Percentiles rank a stretch among this genome's conserved stretches.
Conservation (phyloP, 1,284 basidiomycete genomes). For the Cryptococcus hybrid region DNA sequence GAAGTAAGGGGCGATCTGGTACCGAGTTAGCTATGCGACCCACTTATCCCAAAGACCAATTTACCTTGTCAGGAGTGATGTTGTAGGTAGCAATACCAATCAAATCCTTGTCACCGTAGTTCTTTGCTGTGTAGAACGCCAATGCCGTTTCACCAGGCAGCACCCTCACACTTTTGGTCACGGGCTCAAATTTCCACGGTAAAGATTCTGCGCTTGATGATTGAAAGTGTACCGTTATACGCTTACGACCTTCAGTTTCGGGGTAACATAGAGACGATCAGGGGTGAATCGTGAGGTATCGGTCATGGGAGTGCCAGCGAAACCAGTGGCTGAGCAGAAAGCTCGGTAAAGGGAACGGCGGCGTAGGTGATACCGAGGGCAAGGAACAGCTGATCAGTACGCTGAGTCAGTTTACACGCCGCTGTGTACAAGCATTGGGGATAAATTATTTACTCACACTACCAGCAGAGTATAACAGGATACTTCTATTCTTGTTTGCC, state of each 20-base stretch:
- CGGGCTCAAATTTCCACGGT: conserved; percentile 90
- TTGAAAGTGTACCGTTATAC: conserved; percentile 93
- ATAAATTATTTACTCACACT: conserved; percentile 21
- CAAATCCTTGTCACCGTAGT: conserved; percentile 78
- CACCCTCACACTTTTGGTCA: conserved; percentile 86
- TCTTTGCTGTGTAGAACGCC: conserved; percentile 95
- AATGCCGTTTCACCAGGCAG: conserved; percentile 94
- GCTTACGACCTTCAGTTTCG: conserved; percentile 57
- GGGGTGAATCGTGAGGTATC: conserved; percentile 76
- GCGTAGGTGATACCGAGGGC: conserved; percentile 88
- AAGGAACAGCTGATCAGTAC: conserved; percentile 63
- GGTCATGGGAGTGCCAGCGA: conserved; percentile 90
- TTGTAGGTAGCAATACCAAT: conserved; percentile 99
- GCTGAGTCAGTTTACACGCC: not conserved
- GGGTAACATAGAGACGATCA: conserved; percentile 71
- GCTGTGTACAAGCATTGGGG: too few relatives aligned
- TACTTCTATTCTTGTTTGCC: conserved; percentile 27
- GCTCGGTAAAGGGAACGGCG: conserved; percentile 96
- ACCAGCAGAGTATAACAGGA: conserved; percentile 40
- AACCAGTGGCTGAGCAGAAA: conserved; percentile 97
- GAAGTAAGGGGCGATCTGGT: conserved; percentile 94
- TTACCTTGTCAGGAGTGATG: conserved; percentile 58
- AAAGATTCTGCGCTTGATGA: conserved; percentile 85
- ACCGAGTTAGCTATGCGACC: too few relatives aligned
- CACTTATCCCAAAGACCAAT: too few relatives aligned